Evolutionary conservation across 176 grass and related monocot species (phyloP).

Genomic region (Olyra latifolia): DNA sequence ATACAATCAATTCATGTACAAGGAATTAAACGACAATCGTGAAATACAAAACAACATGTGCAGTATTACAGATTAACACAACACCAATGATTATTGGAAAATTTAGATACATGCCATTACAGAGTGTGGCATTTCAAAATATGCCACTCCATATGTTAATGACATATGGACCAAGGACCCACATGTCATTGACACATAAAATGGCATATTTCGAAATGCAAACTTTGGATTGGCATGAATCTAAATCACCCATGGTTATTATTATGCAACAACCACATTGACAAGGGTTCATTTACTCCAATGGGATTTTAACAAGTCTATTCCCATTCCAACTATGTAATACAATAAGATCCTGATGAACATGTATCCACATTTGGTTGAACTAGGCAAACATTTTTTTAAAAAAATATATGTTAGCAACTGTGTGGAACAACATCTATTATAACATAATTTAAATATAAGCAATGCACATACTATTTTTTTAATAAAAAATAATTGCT

Average conservation of each 20-base stretch:
- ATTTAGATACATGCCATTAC: no score
- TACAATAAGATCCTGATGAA: neutral
- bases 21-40: neutral
- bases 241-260: no score
- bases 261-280: neutral
- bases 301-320: neutral
- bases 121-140: no score
- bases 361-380: neutral
- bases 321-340: constrained; percentile 9
- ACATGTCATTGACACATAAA: no score
- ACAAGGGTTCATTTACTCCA: neutral
- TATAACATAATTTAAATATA: neutral
- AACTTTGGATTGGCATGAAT: no score
- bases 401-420: neutral
- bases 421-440: neutral
- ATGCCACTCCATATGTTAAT: no score
- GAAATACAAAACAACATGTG: neutral
- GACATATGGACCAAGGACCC: no score
- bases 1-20: neutral
- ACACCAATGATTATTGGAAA: no score
- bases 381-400: neutral
- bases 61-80: neutral
- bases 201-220: no score
- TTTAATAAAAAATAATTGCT: neutral
- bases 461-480: neutral